Evolutionary conservation across 306 rosid species (phyloP), one percentile per base, ranked within the genome.

Genomic region (Datisca glomerata): DNA sequence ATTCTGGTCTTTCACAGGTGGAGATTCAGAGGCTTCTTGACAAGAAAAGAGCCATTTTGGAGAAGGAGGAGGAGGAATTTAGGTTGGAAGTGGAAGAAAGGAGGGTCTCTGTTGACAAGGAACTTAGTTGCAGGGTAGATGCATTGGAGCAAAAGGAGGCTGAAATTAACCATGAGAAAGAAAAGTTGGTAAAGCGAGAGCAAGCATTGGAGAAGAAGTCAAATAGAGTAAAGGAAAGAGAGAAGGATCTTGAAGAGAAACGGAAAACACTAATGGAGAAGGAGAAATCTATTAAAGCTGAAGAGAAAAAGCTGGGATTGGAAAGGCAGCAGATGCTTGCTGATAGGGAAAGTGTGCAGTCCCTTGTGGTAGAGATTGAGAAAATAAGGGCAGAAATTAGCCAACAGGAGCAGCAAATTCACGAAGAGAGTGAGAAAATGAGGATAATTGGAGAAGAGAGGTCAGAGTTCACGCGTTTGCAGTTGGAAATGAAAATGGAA

Each of bases 181-280:
- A 67, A 23, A 84, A 69, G 66, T 66, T 80, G 59, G 67, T 39
- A 28, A 89, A 77, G 64, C 76, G 64, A 71, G 93, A 84, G 48
- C 68, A 75, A 15, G 73, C 67, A 6, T 32, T 89, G 68, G 72
- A 33, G 20, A 81, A 72, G 57, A 89, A 71, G 65, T 67, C 85
- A 47, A 80, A 75, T 63, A 84, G 91, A 59, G 59, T 73, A 61
- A 84, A 73, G 67, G 93, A 77, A 64, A 92, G 76, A 55, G 68
- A 54, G 59, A 73, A 71, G 45, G 84, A 79, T 53, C 61, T 73
- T 51, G 95, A 80, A 59, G 51, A 55, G 5, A 77, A 65, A 50
- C 45, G 54, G 28, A 84, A 72, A 45, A 32, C 53, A 32, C 34
- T 61, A 16, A 89, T 70, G 73, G 93, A 66, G 62, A 80, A 70